Evolutionary conservation across 2,329 filamentous ascomycete genomes (phyloP).

Genomic region (Venturia aucupariae): DNA sequence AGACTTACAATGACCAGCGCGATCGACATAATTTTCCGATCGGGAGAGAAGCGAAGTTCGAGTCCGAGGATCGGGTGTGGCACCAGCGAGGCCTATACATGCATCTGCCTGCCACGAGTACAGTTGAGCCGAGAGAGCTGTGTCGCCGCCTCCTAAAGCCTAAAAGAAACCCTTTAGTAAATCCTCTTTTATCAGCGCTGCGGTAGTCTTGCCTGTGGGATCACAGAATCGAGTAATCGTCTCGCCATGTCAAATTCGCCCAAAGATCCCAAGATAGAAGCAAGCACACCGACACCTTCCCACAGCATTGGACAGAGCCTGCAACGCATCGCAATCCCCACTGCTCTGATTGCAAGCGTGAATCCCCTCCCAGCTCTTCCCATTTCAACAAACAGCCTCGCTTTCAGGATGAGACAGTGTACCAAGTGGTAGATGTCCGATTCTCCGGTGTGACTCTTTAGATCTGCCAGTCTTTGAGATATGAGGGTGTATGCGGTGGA

Average conservation of each 20-base stretch:
- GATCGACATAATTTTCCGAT: slow-evolving; percentile 23
- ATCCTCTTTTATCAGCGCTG: background rate
- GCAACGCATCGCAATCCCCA: slow-evolving; percentile 61
- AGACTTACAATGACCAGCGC: slow-evolving; percentile 18
- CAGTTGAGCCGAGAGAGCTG: slow-evolving; percentile 52
- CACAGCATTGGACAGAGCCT: slow-evolving; percentile 62
- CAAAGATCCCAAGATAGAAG: slow-evolving; percentile 59
- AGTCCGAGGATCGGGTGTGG: slow-evolving; percentile 21
- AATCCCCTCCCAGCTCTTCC: slow-evolving; percentile 62
- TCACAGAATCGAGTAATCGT: slow-evolving; percentile 55
- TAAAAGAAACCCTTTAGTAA: slow-evolving; percentile 17
- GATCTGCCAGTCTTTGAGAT: slow-evolving; percentile 34
- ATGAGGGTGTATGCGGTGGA: slow-evolving; percentile 44
- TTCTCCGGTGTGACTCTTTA: slow-evolving; percentile 41
- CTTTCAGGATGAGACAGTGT: slow-evolving; percentile 64
- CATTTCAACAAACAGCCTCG: slow-evolving; percentile 56
- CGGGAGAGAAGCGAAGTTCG: slow-evolving; percentile 20
- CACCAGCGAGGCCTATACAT: slow-evolving; percentile 65
- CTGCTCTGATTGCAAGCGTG: slow-evolving; percentile 65
- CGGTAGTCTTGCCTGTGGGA: slow-evolving; percentile 53
- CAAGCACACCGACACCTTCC: slow-evolving; percentile 59
- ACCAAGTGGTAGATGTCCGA: slow-evolving; percentile 60
- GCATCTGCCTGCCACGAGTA: slow-evolving; percentile 68
- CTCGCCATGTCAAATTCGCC: slow-evolving; percentile 60
- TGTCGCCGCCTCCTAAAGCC: slow-evolving; percentile 58